Evolutionary conservation across 192 early-diverging fungal species (phyloP), one percentile per base, ranked within the genome.

Genomic region (Cetraspora pellucida): DNA sequence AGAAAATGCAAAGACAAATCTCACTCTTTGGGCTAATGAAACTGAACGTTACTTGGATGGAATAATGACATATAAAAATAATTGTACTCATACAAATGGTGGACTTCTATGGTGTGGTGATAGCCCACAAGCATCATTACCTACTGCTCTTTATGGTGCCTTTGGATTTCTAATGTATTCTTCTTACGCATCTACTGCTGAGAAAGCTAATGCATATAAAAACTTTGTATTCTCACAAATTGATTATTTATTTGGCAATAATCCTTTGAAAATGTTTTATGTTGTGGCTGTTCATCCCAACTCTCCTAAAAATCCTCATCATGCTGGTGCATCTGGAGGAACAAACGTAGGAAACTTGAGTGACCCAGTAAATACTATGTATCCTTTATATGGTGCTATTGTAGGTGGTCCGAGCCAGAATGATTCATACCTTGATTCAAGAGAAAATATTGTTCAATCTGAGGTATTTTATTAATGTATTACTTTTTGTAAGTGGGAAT

Each of bases 391-490:
- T 68, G 89, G 89, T 23, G 88, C 87, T 8, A 47, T 90, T 14
- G 85, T 89, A 14, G 87, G 87, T 17, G 89, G 89, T 46, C 89
- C 89, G 0, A 77, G 78, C 66, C 80, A 83, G 59, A 77, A 82
- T n/a, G 89, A 90, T 52, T 72, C 65, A 1, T 90, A 85, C 55
- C 28, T 59, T 21, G 89, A 90, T 71, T 65, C 72, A 1, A 80
- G 87, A 8, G 66, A 73, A 19, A 81, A 87, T 50, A 89, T 79
- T 77, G 23, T 64, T n/a, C 82, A 86, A 49, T 82, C 74, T 13
- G 89, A 90, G 79, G 88, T 85, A 52, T 84, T 81, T 23, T 7
- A n/a, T n/a, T n/a, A n/a, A n/a, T n/a, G n/a, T n/a, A n/a, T n/a
- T n/a, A n/a, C n/a, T n/a, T n/a, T n/a, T n/a, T n/a, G n/a, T n/a